A percentile compares a stretch with the other conserved stretches of the same genome.
These are phyloP conservation scores for Mrakia hoshinonis DNA, from an alignment of 768 basidiomycete species.

Conservation along the genomic window DNA sequence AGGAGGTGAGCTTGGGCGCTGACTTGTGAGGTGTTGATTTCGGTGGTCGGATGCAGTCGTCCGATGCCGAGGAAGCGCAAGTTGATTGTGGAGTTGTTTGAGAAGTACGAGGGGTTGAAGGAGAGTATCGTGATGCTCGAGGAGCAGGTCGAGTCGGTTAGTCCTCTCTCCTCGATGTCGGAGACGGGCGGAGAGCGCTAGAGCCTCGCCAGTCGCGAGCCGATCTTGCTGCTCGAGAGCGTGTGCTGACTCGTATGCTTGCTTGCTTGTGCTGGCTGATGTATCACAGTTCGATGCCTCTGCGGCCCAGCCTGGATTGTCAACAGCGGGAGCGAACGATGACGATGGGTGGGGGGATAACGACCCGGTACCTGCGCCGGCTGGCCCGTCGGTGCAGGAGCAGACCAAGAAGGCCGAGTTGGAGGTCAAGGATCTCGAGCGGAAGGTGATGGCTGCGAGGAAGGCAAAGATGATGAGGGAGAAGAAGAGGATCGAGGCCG, in stretches of 20 bases:
- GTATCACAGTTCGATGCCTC: neutral
- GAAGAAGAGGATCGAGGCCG: neutral
- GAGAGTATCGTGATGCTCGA: constrained; percentile 17
- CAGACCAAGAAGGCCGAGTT: constrained; percentile 8
- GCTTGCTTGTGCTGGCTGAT: too few species aligned
- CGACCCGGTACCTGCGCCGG: neutral
- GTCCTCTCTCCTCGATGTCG: neutral
- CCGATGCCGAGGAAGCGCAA: constrained; percentile 26
- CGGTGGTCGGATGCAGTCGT: neutral
- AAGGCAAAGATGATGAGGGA: constrained; percentile 3
- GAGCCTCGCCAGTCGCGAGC: too few species aligned
- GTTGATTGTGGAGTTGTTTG: constrained; percentile 12
- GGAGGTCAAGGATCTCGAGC: constrained; percentile 21
- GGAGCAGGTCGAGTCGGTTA: constrained; percentile 15
- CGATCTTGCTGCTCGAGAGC: too few species aligned
- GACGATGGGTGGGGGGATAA: constrained; percentile 5
- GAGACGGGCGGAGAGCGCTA: too few species aligned
- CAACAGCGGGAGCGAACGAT: neutral
- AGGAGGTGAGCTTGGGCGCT: neutral
- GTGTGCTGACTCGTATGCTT: too few species aligned
- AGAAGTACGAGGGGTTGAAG: constrained; percentile 10
- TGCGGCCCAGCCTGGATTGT: neutral
- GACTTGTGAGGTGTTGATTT: neutral
- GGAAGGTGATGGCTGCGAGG: constrained; percentile 1
- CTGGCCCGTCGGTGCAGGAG: constrained; percentile 6